phyloP scores from a whole-genome alignment of 1,284 basidiomycete species.

The Peniophora sp. region DNA sequence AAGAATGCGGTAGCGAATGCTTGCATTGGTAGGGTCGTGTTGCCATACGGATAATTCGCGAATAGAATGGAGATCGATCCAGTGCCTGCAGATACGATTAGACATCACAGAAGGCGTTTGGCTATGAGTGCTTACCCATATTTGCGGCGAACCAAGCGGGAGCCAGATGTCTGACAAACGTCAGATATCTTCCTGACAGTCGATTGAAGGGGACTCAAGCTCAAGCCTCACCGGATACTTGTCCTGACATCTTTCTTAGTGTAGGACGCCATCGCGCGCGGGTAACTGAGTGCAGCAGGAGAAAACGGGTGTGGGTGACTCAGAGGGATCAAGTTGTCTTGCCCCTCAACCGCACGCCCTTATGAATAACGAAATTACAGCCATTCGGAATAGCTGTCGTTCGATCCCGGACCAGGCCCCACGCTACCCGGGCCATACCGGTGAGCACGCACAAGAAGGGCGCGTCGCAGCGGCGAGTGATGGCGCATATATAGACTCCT shows the following conservation, averaged over 20 bases:
- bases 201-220: background rate
- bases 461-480: too few relatives aligned
- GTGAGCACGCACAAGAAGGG: too few relatives aligned
- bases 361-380: too few relatives aligned
- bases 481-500: too few relatives aligned
- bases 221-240: slow-evolving; percentile 10
- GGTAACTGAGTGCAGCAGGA: too few relatives aligned
- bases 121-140: slow-evolving; percentile 6
- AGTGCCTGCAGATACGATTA: slow-evolving; percentile 30
- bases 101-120: background rate
- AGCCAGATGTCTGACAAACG: slow-evolving; percentile 26
- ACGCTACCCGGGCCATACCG: too few relatives aligned
- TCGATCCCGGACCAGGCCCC: too few relatives aligned
- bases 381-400: too few relatives aligned
- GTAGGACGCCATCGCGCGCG: background rate
- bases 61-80: slow-evolving; percentile 26
- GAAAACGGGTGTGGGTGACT: too few relatives aligned
- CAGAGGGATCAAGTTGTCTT: too few relatives aligned
- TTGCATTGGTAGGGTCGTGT: slow-evolving; percentile 15
- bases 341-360: too few relatives aligned
- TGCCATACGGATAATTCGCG: slow-evolving; percentile 27
- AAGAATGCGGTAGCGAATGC: slow-evolving; percentile 31
- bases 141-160: slow-evolving; percentile 10
- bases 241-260: slow-evolving; percentile 6
- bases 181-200: too few relatives aligned